Conservation (phyloP, 2,329 filamentous ascomycete genomes). For the Alternaria hordeiaustralica region DNA sequence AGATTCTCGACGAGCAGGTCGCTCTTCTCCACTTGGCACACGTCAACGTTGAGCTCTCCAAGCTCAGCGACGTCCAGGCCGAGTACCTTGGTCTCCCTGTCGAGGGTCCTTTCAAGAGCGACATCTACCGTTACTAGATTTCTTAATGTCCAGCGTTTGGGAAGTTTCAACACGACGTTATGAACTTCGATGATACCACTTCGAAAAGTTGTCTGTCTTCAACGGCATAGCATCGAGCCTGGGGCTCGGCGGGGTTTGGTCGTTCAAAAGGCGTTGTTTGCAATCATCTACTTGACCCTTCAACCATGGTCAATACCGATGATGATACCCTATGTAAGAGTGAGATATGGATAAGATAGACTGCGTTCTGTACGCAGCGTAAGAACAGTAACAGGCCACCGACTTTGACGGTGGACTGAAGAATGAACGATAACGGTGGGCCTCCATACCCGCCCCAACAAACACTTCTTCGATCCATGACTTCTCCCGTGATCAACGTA, state of each 20-base stretch:
- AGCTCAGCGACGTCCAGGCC: slow-evolving; percentile 83
- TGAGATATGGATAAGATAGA: slow-evolving; percentile 22
- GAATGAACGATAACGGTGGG: slow-evolving; percentile 26
- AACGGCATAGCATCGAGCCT: slow-evolving; percentile 62
- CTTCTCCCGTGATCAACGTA: background rate
- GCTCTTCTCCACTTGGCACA: slow-evolving; percentile 91
- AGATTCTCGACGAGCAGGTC: slow-evolving; percentile 99
- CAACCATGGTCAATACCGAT: slow-evolving; percentile 44
- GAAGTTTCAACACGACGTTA: slow-evolving; percentile 64
- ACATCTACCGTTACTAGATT: slow-evolving; percentile 70
- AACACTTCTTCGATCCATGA: background rate
- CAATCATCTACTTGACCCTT: slow-evolving; percentile 48
- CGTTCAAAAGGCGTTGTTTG: slow-evolving; percentile 47
- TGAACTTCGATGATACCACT: slow-evolving; percentile 63
- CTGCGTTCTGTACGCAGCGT: slow-evolving; percentile 24
- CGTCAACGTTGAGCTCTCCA: slow-evolving; percentile 92
- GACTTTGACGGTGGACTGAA: slow-evolving; percentile 18
- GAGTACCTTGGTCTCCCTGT: slow-evolving; percentile 89
- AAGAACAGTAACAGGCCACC: slow-evolving; percentile 29
- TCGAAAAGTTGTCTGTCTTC: slow-evolving; percentile 64
- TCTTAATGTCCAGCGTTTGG: slow-evolving; percentile 34
- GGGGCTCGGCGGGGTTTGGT: slow-evolving; percentile 38
- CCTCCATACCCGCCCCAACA: slow-evolving; percentile 15
- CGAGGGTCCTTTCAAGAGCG: slow-evolving; percentile 95
- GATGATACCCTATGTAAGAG: slow-evolving; percentile 43